Base-by-base conservation (phyloP, 371 early-diverging fungal species). In the Mucor irregularis region DNA sequence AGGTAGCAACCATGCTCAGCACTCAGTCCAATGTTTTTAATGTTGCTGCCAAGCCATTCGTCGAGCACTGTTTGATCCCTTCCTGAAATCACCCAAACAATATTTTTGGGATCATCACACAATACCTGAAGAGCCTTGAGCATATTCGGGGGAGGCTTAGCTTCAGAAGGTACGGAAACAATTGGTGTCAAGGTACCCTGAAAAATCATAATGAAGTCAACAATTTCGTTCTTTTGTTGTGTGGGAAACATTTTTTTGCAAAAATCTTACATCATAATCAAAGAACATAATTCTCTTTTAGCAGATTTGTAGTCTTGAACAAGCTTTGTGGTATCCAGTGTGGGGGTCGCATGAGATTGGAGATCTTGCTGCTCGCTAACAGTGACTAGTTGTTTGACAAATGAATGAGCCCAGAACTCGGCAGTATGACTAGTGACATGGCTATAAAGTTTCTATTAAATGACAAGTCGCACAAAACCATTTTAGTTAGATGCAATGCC, bases 1-100 rank as follows among this genome's bases (percentile, higher is more conserved):
- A 85, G 64, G 53, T 83, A 87, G 25, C 84, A 82, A 4, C 88
- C 87, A 44, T 87, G 85, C 42, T 89, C 89, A 5, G 87, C 89
- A 64, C 82, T 85, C 9, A 94, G 59, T 1, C 95, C 94, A 24
- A 97, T 73, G 3, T 87, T 81, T n/a, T 73, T 69, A 28, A 97
- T 75, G 21, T 78, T 61, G 17, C 68, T 52, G 11, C 95, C 93
- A 42, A 97, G 74, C 86, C 94, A 93, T n/a, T 85, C 75, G 21
- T 94, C 92, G 29, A 97, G 71, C 19, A 85, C 81, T 42, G 75
- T 76, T 62, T 90, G 84, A 63, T 95, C 94, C 37, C 97, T 80
- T 4, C 97, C 96, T 25, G 92, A 91, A 21, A 97, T 89, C 8
- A 97, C 81, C 78, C 90, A 94, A n/a, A 95, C 89, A 37, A 81